Evolutionary conservation across 2,329 filamentous ascomycete species (phyloP).

Genomic region (Venturiaceae sp.): DNA sequence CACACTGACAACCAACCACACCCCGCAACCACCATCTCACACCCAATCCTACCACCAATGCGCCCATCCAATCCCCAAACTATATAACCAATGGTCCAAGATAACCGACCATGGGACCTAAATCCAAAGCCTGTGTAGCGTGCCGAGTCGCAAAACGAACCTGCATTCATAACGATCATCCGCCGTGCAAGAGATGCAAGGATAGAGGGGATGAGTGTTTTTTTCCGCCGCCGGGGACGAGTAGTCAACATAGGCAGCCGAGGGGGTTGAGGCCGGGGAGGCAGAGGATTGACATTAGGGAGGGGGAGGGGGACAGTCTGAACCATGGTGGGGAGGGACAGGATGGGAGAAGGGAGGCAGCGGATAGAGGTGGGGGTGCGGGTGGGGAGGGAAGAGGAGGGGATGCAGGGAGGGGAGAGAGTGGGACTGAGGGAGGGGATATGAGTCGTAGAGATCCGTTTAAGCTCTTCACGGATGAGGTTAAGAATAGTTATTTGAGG

Average conservation of each 20-base stretch:
- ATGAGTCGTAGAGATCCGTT: slow-evolving; percentile 25
- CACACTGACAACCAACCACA: too few species aligned
- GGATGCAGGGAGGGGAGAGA: slow-evolving; percentile 12
- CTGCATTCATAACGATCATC: slow-evolving; percentile 27
- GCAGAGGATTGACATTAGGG: slow-evolving; percentile 25
- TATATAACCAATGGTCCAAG: too few species aligned
- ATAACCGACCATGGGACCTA: background rate
- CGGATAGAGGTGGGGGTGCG: slow-evolving; percentile 11
- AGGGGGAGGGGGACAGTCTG: slow-evolving; percentile 25
- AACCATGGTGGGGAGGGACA: slow-evolving; percentile 15
- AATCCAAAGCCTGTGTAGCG: background rate
- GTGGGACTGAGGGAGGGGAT: slow-evolving; percentile 13
- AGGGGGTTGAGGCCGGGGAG: slow-evolving; percentile 21
- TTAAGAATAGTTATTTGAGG: slow-evolving; percentile 29
- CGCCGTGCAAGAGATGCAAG: slow-evolving; percentile 27
- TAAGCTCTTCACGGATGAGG: slow-evolving; percentile 28
- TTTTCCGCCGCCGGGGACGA: slow-evolving; percentile 28
- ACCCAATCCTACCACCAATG: too few species aligned
- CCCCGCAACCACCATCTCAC: too few species aligned
- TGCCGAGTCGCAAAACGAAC: background rate
- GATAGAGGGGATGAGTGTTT: slow-evolving; percentile 22
- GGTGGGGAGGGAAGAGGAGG: slow-evolving; percentile 11
- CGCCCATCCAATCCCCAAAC: too few species aligned
- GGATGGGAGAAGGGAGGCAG: slow-evolving; percentile 3
- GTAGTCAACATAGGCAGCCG: slow-evolving; percentile 24